Evolutionary conservation across 1,139 yeast species (phyloP).

Genomic region (Petasospora rhodanensis): DNA sequence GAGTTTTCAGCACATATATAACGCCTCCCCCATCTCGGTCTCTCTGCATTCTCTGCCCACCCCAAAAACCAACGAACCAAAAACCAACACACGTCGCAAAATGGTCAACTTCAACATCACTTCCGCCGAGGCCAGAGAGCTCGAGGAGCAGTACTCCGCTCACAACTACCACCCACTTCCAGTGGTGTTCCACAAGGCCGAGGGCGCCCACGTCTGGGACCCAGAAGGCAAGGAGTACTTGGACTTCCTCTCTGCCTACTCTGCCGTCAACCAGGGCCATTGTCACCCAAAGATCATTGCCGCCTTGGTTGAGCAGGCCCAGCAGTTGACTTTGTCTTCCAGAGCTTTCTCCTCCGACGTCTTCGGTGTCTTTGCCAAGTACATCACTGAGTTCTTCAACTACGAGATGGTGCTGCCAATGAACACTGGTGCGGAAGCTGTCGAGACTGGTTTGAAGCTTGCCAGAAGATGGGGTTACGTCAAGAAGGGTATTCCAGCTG

Average conservation of each 20-base stretch:
- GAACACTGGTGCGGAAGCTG: constrained; percentile 99
- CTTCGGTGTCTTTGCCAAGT: constrained; percentile 84
- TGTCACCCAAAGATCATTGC: constrained; percentile 90
- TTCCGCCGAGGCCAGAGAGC: constrained; percentile 59
- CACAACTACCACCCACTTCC: constrained; percentile 97
- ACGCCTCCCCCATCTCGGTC: background rate
- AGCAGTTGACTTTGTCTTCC: constrained; percentile 76
- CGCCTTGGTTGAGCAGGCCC: constrained; percentile 87
- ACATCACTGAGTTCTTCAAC: constrained; percentile 80
- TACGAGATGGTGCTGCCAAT: constrained; percentile 94
- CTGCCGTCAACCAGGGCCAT: constrained; percentile 98
- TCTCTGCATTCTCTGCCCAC: background rate
- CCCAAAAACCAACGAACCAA: background rate
- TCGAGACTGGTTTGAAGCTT: constrained; percentile 87
- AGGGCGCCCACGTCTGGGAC: constrained; percentile 96
- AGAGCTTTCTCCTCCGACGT: constrained; percentile 91
- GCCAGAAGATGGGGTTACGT: constrained; percentile 98
- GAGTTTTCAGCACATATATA: constrained; percentile 1
- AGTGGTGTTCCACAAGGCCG: constrained; percentile 81
- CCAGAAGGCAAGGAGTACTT: constrained; percentile 89
- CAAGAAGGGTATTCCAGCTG: constrained; percentile 76
- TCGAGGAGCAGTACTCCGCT: constrained; percentile 82
- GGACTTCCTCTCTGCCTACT: constrained; percentile 88
- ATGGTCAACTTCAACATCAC: constrained; percentile 39
- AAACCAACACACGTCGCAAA: no score